Base-by-base conservation (phyloP, 345 rosid species). In the Acer yangbiense region DNA sequence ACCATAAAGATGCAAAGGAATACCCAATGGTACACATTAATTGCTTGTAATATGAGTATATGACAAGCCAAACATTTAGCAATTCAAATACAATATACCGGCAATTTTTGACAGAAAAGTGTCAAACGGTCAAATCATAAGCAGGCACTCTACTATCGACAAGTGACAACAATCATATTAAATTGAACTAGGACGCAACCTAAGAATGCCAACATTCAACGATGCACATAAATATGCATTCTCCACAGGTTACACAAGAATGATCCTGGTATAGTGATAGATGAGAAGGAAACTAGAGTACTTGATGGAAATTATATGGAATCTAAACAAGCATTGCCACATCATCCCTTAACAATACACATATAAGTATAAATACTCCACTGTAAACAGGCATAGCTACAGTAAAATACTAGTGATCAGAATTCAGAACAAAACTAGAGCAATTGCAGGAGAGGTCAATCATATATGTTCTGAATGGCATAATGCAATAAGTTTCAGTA, bases 1-100 rank as follows among this genome's bases (percentile, higher is more conserved):
- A 74, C 44, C 57, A 64, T 27, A 63, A 63, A 9, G 17, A 73
- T 44, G 14, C 68, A 73, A 57, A 55, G 52, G 50, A 14, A 44
- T 57, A 55, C 13, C 16, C 18, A 55, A n/a, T 27, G 41, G 16
- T 8, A 52, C 21, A 27, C 54, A 63, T 20, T 41, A 65, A 55
- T 65, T 61, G 70, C 25, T 27, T 63, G 4, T 10, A 60, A 41
- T 41, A 21, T 35, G 39, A 35, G 39, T 35, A 4, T 35, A 35
- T 17, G 46, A 50, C 48, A 46, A 44, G 71, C 18, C 3, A 44
- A 44, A 20, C 20, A 48, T 74, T 65, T 27, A 46, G 70, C 61
- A 6, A 14, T 29, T 46, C 27, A 60, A 60, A 27, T 65, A 32
- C 6, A 65, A 65, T 13, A 54, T 6, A 65, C 18, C 29, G 12